Evolutionary conservation across 176 grass and related monocot genomes (phyloP).

Genomic region (Rhynchospora breviuscula): DNA sequence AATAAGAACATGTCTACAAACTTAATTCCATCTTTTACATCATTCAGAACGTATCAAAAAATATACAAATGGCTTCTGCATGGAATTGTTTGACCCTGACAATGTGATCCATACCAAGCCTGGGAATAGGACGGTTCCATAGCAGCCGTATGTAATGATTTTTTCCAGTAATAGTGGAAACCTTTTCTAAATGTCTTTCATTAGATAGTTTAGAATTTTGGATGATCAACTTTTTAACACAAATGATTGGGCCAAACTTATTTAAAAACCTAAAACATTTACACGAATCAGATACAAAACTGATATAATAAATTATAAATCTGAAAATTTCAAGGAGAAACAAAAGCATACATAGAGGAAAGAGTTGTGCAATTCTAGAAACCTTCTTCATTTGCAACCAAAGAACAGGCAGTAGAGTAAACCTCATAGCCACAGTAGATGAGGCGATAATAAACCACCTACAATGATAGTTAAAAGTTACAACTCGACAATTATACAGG

Average conservation of each 20-base stretch:
- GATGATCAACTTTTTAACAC: neutral
- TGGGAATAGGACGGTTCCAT: neutral
- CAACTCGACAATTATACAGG: neutral
- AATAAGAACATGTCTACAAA: neutral
- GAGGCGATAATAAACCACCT: conserved; percentile 86
- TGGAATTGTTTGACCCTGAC: neutral
- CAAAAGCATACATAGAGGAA: conserved; percentile 43
- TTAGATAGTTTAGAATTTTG: neutral
- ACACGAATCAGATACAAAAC: neutral
- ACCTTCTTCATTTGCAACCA: conserved; percentile 62
- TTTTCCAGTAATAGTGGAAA: neutral
- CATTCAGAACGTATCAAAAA: neutral
- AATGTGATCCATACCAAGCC: neutral
- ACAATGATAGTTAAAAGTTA: conserved; percentile 20
- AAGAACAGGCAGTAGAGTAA: conserved; percentile 64
- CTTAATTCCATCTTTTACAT: neutral
- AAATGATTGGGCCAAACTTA: neutral
- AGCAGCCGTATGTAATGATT: neutral
- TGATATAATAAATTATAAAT: neutral
- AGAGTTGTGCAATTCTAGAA: conserved; percentile 43
- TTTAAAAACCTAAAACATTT: neutral
- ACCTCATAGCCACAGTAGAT: conserved; percentile 74
- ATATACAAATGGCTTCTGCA: neutral
- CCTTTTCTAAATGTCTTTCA: neutral
- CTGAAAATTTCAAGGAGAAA: conserved; percentile 10